Conservation (phyloP, 345 rosid genomes). For the Salix exigua region DNA sequence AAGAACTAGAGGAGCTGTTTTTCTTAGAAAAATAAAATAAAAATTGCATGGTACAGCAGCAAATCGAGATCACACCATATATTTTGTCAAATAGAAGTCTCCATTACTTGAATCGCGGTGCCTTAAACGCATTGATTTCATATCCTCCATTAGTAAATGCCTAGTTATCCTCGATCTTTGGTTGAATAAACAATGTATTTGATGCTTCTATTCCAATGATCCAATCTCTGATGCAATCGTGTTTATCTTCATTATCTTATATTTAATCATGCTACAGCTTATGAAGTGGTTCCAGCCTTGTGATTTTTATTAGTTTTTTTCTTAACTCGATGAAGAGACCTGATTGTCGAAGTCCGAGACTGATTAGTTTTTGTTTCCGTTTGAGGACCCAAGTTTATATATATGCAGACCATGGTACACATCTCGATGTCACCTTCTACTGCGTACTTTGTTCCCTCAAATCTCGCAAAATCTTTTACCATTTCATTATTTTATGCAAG, state of each 20-base stretch:
- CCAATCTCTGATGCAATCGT: conserved; percentile 51
- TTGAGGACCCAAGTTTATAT: conserved; percentile 12
- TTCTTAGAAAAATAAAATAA: neutral
- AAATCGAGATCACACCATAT: conserved; percentile 30
- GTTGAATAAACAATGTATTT: conserved; percentile 39
- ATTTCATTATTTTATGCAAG: conserved; percentile 17
- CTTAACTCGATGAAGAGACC: conserved; percentile 1
- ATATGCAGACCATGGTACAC: conserved; percentile 17
- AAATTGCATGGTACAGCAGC: conserved; percentile 12
- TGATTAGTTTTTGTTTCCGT: conserved; percentile 44
- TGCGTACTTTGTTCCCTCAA: conserved; percentile 27
- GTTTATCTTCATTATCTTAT: conserved; percentile 8
- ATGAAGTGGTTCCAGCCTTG: conserved; percentile 21
- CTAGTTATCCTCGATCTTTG: conserved; percentile 29
- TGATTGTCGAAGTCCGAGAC: conserved; percentile 41
- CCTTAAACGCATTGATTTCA: conserved; percentile 59
- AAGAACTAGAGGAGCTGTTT: conserved; percentile 47
- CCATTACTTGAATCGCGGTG: conserved; percentile 43
- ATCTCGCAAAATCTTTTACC: conserved; percentile 20
- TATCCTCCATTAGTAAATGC: conserved; percentile 22
- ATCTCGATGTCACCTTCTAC: conserved; percentile 44
- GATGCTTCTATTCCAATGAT: conserved; percentile 67
- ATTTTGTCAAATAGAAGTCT: conserved; percentile 53
- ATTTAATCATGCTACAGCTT: conserved; percentile 4
- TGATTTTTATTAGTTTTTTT: conserved; percentile 9